phyloP scores from a whole-genome alignment of 179 eudicot genomes.

The Sideroxylon spinosum region DNA sequence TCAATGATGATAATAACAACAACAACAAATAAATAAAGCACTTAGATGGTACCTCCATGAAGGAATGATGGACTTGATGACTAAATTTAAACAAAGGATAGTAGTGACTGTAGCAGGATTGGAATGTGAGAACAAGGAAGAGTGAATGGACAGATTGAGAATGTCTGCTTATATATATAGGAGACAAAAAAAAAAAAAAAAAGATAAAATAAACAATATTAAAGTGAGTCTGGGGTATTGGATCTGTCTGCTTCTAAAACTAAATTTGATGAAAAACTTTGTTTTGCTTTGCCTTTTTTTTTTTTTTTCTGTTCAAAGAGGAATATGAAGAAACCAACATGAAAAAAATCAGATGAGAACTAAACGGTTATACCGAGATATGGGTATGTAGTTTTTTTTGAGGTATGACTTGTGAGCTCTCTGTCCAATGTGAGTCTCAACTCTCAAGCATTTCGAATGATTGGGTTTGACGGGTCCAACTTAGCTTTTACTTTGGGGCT shows the following conservation, averaged over 20 bases:
- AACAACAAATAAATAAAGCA: neutral
- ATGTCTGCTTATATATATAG: neutral
- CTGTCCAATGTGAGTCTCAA: slow-evolving; percentile 18
- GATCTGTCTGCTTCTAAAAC: slow-evolving; percentile 13
- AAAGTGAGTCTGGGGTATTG: slow-evolving; percentile 5
- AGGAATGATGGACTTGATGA: slow-evolving; percentile 1
- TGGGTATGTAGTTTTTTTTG: neutral
- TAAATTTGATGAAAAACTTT: slow-evolving; percentile 1
- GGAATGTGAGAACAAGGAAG: neutral
- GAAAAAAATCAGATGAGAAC: neutral
- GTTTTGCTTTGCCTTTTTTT: neutral
- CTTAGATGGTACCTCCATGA: slow-evolving; percentile 13
- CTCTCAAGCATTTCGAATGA: slow-evolving; percentile 19
- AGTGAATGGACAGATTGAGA: neutral
- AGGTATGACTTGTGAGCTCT: neutral
- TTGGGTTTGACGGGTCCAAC: slow-evolving; percentile 34
- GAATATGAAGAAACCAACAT: too few relatives aligned
- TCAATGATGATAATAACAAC: too few relatives aligned
- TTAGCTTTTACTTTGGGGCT: too few relatives aligned
- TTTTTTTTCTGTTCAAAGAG: too few relatives aligned
- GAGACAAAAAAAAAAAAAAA: neutral
- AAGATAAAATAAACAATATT: slow-evolving; percentile 9
- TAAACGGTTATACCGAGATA: slow-evolving; percentile 4
- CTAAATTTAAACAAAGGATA: too few relatives aligned
- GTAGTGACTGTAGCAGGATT: neutral